phyloP scores from a whole-genome alignment of 1,284 basidiomycete genomes.

The Heliocybe sulcata region DNA sequence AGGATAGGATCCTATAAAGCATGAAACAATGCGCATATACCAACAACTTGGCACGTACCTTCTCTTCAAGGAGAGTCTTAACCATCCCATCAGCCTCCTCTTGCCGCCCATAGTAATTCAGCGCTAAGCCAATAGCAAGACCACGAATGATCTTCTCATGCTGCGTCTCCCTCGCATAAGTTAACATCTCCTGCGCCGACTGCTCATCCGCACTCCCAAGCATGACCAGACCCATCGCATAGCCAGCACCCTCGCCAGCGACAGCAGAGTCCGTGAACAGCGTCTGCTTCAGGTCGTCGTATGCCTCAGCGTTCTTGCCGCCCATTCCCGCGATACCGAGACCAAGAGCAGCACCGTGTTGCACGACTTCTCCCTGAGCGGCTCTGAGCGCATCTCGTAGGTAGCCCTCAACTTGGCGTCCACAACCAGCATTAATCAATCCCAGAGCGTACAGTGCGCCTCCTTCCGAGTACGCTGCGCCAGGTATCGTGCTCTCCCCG shows the following conservation, averaged over 20 bases:
- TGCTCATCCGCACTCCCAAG: conserved; percentile 79
- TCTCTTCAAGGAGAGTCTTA: conserved; percentile 72
- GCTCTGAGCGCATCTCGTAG: conserved; percentile 72
- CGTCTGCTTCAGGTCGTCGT: conserved; percentile 83
- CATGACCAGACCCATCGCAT: conserved; percentile 96
- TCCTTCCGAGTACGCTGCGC: conserved; percentile 85
- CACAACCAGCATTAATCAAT: conserved; percentile 85
- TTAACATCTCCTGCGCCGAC: conserved; percentile 86
- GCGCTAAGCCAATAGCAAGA: conserved; percentile 84
- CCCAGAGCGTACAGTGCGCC: conserved; percentile 93
- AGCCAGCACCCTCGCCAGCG: conserved; percentile 90
- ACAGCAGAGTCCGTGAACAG: conserved; percentile 92
- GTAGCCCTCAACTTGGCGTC: conserved; percentile 62
- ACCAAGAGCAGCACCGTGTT: conserved; percentile 93
- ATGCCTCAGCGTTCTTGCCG: conserved; percentile 80
- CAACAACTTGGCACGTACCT: conserved; percentile 42
- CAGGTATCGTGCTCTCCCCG: conserved; percentile 63
- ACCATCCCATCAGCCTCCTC: conserved; percentile 83
- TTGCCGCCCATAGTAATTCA: conserved; percentile 87
- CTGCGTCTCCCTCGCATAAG: conserved; percentile 91
- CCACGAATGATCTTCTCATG: conserved; percentile 98
- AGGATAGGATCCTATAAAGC: conserved; percentile 79
- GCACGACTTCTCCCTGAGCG: conserved; percentile 77
- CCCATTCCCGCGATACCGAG: conserved; percentile 92
- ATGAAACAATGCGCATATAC: conserved; percentile 1